Evolutionary conservation across 192 early-diverging fungal genomes (phyloP).

Genomic region (Chytriomyces confervae): DNA sequence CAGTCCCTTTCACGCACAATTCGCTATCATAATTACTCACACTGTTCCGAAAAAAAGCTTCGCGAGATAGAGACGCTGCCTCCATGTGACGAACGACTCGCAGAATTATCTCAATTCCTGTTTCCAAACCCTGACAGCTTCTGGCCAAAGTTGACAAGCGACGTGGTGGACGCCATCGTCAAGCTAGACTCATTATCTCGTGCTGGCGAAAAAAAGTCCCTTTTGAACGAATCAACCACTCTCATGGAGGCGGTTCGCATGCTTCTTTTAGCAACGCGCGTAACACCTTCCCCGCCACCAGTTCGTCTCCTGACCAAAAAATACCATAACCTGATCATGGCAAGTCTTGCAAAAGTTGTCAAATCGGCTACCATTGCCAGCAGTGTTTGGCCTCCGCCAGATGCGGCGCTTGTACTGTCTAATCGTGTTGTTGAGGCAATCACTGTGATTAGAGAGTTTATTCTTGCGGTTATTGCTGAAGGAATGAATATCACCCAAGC

Average conservation of each 20-base stretch:
- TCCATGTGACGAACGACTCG: conserved; percentile 14
- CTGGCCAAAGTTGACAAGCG: conserved; percentile 50
- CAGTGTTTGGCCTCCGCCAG: conserved; percentile 62
- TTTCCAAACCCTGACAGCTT: neutral
- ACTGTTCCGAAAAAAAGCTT: conserved; percentile 33
- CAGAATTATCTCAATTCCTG: neutral
- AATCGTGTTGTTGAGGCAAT: conserved; percentile 77
- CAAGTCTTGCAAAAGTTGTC: conserved; percentile 48
- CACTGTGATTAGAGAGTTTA: conserved; percentile 75
- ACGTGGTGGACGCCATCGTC: conserved; percentile 50
- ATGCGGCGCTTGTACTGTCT: conserved; percentile 77
- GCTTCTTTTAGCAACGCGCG: conserved; percentile 57
- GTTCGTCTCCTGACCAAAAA: conserved; percentile 65
- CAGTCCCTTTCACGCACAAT: conserved; percentile 6
- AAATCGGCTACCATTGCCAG: conserved; percentile 52
- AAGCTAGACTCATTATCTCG: conserved; percentile 39
- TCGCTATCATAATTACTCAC: neutral
- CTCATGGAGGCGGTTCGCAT: conserved; percentile 60
- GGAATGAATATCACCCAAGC: conserved; percentile 41
- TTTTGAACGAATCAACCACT: conserved; percentile 29
- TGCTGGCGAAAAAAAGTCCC: neutral
- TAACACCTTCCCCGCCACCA: conserved; percentile 43
- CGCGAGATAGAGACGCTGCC: conserved; percentile 37
- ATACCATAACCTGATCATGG: conserved; percentile 79
- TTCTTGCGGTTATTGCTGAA: conserved; percentile 66